Evolutionary conservation across 371 early-diverging fungal species (phyloP).

Genomic region (Vairimorpha necatrix): DNA sequence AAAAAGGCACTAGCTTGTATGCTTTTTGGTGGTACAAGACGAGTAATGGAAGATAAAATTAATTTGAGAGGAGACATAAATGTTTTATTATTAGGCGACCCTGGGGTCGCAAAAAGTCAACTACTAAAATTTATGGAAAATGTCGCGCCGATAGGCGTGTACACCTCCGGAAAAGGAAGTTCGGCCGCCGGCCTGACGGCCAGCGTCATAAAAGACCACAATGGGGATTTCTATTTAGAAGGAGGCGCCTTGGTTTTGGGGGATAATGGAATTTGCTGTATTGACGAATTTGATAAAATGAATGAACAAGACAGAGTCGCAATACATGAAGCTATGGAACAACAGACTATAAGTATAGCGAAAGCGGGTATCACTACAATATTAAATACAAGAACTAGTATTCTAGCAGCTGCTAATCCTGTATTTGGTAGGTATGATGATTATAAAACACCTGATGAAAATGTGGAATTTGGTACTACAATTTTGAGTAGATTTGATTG

Average conservation of each 20-base stretch:
- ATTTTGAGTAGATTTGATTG: conserved; percentile 91
- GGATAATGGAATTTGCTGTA: conserved; percentile 97
- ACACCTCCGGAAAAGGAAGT: conserved; percentile 78
- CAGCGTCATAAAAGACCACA: conserved; percentile 70
- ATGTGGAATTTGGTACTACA: conserved; percentile 98
- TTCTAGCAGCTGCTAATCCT: conserved; percentile 99
- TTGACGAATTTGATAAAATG: conserved; percentile 99
- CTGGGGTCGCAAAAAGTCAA: conserved; percentile 97
- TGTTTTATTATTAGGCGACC: conserved; percentile 94
- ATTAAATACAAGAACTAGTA: conserved; percentile 89
- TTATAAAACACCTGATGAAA: conserved; percentile 72
- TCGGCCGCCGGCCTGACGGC: conserved; percentile 82
- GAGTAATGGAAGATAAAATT: conserved; percentile 86
- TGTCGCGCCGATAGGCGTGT: conserved; percentile 85
- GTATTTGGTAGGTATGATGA: conserved; percentile 98
- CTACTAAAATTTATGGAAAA: conserved; percentile 92
- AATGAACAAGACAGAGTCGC: conserved; percentile 96
- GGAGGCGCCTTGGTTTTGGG: conserved; percentile 99
- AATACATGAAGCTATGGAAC: conserved; percentile 99
- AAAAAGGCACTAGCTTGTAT: conserved; percentile 92
- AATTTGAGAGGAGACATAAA: conserved; percentile 94
- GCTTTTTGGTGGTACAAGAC: conserved; percentile 91
- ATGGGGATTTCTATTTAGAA: conserved; percentile 92
- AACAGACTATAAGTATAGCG: conserved; percentile 98
- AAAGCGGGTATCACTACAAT: conserved; percentile 99